Evolutionary conservation across 2,329 filamentous ascomycete species (phyloP).

Genomic region (Volutella citrinella): DNA sequence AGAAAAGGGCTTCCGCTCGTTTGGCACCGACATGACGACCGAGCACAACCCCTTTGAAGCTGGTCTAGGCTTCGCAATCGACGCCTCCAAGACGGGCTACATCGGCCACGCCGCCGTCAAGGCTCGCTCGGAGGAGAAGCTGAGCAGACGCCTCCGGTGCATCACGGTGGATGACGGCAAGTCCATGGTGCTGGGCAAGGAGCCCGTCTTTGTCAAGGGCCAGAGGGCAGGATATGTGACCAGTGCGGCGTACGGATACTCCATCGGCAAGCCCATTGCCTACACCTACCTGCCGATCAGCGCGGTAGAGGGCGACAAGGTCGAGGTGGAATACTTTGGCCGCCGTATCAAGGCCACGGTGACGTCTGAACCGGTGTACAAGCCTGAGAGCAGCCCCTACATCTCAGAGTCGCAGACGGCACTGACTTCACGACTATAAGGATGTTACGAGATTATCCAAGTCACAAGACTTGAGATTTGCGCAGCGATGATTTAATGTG

Average conservation of each 20-base stretch:
- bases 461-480: too few species aligned
- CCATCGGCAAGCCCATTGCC: constrained; percentile 55
- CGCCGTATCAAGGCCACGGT: constrained; percentile 52
- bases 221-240: constrained; percentile 55
- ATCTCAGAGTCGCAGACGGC: too few species aligned
- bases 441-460: too few species aligned
- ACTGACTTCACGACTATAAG: too few species aligned
- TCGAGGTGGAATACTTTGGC: constrained; percentile 63
- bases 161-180: constrained; percentile 53
- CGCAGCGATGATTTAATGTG: too few species aligned
- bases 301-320: constrained; percentile 43
- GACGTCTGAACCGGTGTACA: constrained; percentile 39
- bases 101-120: constrained; percentile 50
- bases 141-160: constrained; percentile 39
- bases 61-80: constrained; percentile 50
- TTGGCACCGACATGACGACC: constrained; percentile 56
- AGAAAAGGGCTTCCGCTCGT: constrained; percentile 58
- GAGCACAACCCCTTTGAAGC: constrained; percentile 61
- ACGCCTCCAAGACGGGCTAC: constrained; percentile 44
- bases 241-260: constrained; percentile 59
- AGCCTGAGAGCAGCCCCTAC: constrained; percentile 7
- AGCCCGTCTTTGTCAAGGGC: constrained; percentile 53
- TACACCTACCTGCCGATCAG: constrained; percentile 54
- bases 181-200: constrained; percentile 59
- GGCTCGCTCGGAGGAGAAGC: constrained; percentile 34